Conservation (phyloP, 2,329 filamentous ascomycete genomes). For the Calonectria pseudoturangicola region DNA sequence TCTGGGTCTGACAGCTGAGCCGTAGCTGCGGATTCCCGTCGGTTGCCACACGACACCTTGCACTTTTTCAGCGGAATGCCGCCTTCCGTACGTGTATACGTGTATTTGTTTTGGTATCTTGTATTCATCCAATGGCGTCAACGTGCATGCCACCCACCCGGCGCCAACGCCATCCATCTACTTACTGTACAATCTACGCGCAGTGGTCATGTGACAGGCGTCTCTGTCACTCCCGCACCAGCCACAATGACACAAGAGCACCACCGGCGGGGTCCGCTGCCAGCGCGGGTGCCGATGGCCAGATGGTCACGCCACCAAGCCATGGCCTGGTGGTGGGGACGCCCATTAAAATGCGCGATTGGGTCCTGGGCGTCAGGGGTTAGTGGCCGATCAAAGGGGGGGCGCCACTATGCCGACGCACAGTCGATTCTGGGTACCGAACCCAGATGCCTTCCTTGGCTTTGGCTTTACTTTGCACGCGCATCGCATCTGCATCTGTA, state of each 20-base stretch:
- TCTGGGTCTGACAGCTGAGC: neutral
- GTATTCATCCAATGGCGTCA: too few relatives aligned
- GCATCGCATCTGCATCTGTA: neutral
- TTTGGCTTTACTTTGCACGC: neutral
- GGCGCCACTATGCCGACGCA: constrained; percentile 5
- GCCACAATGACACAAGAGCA: constrained; percentile 39
- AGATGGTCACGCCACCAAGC: constrained; percentile 53
- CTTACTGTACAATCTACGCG: neutral
- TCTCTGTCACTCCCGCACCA: constrained; percentile 35
- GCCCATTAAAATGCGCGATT: constrained; percentile 12
- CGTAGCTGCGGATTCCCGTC: neutral
- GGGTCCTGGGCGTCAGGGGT: constrained; percentile 10
- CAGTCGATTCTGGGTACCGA: constrained; percentile 17
- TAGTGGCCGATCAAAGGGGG: constrained; percentile 23
- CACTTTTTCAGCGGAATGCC: neutral
- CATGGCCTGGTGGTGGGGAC: constrained; percentile 27
- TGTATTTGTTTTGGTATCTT: too few relatives aligned
- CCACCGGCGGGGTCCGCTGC: constrained; percentile 49
- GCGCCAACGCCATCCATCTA: neutral
- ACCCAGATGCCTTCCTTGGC: constrained; percentile 5
- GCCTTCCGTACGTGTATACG: neutral
- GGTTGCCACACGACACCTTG: neutral
- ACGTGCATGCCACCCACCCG: neutral
- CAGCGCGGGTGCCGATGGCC: constrained; percentile 39
- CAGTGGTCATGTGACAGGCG: constrained; percentile 11